Conservation (phyloP, 1,139 yeast genomes). For the Taphrina deformans region DNA sequence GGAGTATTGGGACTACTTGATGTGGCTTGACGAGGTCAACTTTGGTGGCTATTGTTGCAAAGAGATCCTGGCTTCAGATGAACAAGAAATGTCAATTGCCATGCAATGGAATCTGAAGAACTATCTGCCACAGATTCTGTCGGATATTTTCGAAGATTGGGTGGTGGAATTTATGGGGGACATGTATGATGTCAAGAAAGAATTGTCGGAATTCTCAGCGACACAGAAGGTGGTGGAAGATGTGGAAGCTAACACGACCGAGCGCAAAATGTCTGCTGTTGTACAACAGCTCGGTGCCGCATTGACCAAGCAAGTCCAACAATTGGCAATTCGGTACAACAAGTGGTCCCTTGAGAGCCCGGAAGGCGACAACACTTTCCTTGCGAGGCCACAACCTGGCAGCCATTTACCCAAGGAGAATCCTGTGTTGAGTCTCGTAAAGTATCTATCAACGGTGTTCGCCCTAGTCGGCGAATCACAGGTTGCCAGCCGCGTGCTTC, state of each 20-base stretch:
- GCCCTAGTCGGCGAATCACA: conserved; percentile 63
- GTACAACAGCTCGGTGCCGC: conserved; percentile 46
- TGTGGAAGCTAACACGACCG: conserved; percentile 41
- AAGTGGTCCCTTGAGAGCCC: conserved; percentile 72
- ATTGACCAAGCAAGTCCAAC: conserved; percentile 63
- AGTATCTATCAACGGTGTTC: conserved; percentile 71
- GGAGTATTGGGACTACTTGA: conserved; percentile 83
- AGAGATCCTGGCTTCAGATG: conserved; percentile 8
- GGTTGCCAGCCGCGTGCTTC: conserved; percentile 70
- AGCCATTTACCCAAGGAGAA: conserved; percentile 61
- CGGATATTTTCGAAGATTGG: conserved; percentile 87
- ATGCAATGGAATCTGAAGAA: conserved; percentile 80
- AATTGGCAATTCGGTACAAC: conserved; percentile 48
- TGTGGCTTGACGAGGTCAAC: conserved; percentile 94
- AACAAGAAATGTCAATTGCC: conserved; percentile 48
- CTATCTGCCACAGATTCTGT: conserved; percentile 72
- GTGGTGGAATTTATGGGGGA: conserved; percentile 71
- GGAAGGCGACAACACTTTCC: conserved; percentile 62
- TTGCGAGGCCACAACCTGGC: conserved; percentile 73
- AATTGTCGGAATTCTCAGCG: conserved; percentile 38
- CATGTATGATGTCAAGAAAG: conserved; percentile 57
- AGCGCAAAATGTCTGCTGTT: conserved; percentile 13
- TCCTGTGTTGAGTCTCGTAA: conserved; percentile 78
- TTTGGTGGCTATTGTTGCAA: conserved; percentile 66
- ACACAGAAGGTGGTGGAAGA: conserved; percentile 47